A percentile compares a stretch with the other conserved stretches of the same genome.
These are phyloP conservation scores for Mucor circinelloides DNA, from an alignment of 371 early-diverging fungal genomes.

Conservation along the genomic window DNA sequence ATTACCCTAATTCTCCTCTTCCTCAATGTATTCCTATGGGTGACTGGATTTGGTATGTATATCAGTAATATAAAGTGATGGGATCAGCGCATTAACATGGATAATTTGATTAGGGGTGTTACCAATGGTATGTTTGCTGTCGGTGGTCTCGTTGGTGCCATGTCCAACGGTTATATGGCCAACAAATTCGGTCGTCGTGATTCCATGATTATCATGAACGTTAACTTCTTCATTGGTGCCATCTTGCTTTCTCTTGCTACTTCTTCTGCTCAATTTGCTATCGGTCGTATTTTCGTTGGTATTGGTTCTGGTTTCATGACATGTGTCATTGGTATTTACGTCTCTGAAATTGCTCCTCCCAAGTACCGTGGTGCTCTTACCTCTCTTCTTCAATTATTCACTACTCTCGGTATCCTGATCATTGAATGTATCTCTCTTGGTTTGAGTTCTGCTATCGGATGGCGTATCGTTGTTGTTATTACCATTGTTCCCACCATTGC, in stretches of 20 bases:
- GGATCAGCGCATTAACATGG: not conserved
- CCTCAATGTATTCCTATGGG: slow-evolving; percentile 52
- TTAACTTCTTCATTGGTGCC: slow-evolving; percentile 70
- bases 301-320: slow-evolving; percentile 83
- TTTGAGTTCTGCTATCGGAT: slow-evolving; percentile 63
- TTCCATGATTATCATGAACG: slow-evolving; percentile 65
- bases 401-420: slow-evolving; percentile 76
- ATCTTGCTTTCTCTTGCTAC: slow-evolving; percentile 53
- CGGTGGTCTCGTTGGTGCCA: slow-evolving; percentile 77
- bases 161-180: slow-evolving; percentile 59
- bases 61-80: not conserved
- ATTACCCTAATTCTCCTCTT: slow-evolving; percentile 38
- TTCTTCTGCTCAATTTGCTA: slow-evolving; percentile 6
- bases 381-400: slow-evolving; percentile 76
- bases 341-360: slow-evolving; percentile 80
- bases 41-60: slow-evolving; percentile 55
- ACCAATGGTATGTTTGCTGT: slow-evolving; percentile 69
- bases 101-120: slow-evolving; percentile 54
- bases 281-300: slow-evolving; percentile 79
- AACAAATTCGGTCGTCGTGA: slow-evolving; percentile 70
- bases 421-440: slow-evolving; percentile 65
- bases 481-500: slow-evolving; percentile 67
- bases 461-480: slow-evolving; percentile 67
- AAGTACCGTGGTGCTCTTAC: slow-evolving; percentile 75
- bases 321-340: slow-evolving; percentile 78